Evolutionary conservation across 192 early-diverging fungal species (phyloP).

Genomic region (Rhizophagus sp.): DNA sequence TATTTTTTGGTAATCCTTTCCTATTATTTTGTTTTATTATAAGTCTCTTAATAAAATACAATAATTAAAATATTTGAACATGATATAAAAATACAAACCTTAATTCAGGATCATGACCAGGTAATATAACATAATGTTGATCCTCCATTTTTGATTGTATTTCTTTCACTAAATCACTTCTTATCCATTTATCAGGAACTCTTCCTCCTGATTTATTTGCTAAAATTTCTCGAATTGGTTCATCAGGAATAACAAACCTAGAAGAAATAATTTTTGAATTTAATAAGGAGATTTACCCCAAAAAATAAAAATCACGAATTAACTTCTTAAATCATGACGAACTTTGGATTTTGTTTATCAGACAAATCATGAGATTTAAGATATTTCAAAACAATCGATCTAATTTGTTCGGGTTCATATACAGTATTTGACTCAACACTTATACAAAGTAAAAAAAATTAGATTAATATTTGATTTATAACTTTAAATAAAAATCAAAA

Average conservation of each 20-base stretch:
- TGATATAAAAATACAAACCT: neutral
- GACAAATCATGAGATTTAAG: slow-evolving; percentile 60
- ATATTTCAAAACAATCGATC: slow-evolving; percentile 61
- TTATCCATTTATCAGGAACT: neutral
- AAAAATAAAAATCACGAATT: too few relatives aligned
- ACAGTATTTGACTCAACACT: slow-evolving; percentile 49
- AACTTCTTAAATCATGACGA: neutral
- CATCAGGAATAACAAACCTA: slow-evolving; percentile 4
- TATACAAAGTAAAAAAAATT: neutral
- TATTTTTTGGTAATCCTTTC: slow-evolving; percentile 51
- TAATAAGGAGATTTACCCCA: neutral
- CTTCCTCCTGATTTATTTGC: neutral
- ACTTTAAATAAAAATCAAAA: neutral
- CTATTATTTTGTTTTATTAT: neutral
- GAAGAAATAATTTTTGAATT: neutral
- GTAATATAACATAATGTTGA: slow-evolving; percentile 52
- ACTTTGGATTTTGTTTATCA: slow-evolving; percentile 51
- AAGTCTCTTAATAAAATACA: too few relatives aligned
- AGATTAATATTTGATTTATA: neutral
- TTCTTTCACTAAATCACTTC: slow-evolving; percentile 1
- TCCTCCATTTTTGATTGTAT: slow-evolving; percentile 48
- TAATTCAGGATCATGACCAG: slow-evolving; percentile 46
- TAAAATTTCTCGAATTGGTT: neutral
- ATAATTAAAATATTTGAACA: neutral
- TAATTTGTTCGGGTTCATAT: slow-evolving; percentile 62